Base-by-base conservation (phyloP, 148 eudicot genomes). In the Fagopyrum homotropicum region DNA sequence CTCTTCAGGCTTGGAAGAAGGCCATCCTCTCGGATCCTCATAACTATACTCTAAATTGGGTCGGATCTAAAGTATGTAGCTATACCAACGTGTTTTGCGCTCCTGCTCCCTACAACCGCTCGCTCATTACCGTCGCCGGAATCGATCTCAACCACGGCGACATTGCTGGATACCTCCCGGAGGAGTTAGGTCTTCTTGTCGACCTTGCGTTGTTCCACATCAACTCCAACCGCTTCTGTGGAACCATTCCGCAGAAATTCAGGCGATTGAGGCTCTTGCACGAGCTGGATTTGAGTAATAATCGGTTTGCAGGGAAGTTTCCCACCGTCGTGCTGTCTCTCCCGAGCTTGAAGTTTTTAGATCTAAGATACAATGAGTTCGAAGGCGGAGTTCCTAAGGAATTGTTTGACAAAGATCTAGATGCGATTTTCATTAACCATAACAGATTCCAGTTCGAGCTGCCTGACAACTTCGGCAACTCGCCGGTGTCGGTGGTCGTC, bases 201-300 rank as follows among this genome's bases (percentile, higher is more conserved):
- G 98, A 93, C 84, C 84, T 91, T 0, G 97, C 90, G 0, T 46
- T 93, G 56, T 89, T 93, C 68, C 98, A 93, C 68, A 82, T 93
- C 72, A 93, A 93, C 57, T 77, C 93, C 3, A 93, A 93, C 61
- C 75, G 98, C 14, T 93, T 93, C 63, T 93, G 98, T 50, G 98
- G 98, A 1, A 88, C 88, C 0, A 63, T 94, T 0, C 98, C 97
- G 0, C 83, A 81, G 6, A 90, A 70, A 14, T 91, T 94, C 78
- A 75, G 72, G 15, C 79, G 88, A 0, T 26, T 91, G 74, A 81
- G 74, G 80, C 72, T 85, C 0, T 69, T 94, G 0, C 84, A 72
- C 81, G 98, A 94, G 78, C 76, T 94, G n/a, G 98, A 94, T 80
- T 77, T 91, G 22, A 94, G 98, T 63, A 94, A 94, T 75, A 94